Evolutionary conservation across 495 filamentous ascomycete genomes (phyloP), one percentile per base, ranked within the genome.

Genomic region (Tuber aestivum): DNA sequence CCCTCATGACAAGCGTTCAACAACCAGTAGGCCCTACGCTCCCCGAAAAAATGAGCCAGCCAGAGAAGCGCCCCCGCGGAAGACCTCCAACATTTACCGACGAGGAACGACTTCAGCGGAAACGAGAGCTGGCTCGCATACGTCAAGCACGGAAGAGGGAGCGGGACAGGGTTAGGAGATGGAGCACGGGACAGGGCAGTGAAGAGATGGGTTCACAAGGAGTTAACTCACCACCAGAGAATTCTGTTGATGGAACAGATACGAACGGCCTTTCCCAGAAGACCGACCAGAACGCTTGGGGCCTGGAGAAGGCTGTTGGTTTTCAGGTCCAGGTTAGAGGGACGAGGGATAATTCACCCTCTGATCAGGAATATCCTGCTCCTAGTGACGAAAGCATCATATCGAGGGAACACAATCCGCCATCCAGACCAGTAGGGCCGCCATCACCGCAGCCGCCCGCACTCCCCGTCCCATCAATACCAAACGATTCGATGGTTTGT

Each of bases 1-100:
- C 56, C 56, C 56, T 35, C 56, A 65, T 65, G 56, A 18, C 56
- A 65, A 65, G 56, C 35, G 12, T 65, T 35, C 56, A 65, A 61
- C 50, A n/a, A 16, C 56, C 56, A 35, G n/a, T 65, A 35, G 56
- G 56, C 27, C 56, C 56, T 20, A 27, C n/a, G 56, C 56, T 65
- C 27, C 56, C 56, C 10, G 56, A 65, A 65, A 35, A 65, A 35
- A 35, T 7, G 56, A 18, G 27, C 27, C 56, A 35, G 56, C 56
- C 78, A 75, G 78, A 79, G 73, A 79, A 79, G 70, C 78, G 78
- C 21, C 78, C 78, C 48, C 78, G 78, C 68, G 78, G 78, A 75
- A 79, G 78, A 79, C 78, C 78, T 79, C 76, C 78, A 23, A 79
- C 78, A 77, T 79, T 79, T 70, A 79, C 76, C 76, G 77, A 79